Conservation (phyloP, 495 filamentous ascomycete genomes). For the Aspergillus indologenus region DNA sequence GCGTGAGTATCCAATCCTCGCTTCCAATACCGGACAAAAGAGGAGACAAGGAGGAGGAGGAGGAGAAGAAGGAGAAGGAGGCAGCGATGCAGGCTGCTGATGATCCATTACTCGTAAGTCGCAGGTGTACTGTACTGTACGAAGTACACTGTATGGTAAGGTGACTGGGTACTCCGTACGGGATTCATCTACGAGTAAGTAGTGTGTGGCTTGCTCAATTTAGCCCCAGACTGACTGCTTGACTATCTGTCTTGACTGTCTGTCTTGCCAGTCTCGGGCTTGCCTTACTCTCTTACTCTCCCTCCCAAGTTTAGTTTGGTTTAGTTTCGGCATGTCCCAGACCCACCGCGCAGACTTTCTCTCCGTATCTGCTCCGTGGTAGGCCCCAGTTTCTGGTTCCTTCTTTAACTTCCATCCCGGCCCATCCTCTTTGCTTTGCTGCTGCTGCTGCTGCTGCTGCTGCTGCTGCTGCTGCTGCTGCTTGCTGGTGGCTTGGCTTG, state of each 20-base stretch:
- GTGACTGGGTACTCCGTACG: background rate
- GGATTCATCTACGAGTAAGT: background rate
- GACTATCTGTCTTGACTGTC: too few relatives aligned
- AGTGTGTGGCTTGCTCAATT: background rate
- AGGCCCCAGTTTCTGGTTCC: slow-evolving; percentile 9
- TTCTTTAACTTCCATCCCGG: slow-evolving; percentile 3
- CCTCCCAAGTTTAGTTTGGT: slow-evolving; percentile 8
- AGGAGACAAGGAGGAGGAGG: background rate
- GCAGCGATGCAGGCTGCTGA: background rate
- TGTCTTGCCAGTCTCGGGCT: slow-evolving; percentile 15
- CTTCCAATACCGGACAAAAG: too few relatives aligned
- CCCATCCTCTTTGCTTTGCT: slow-evolving; percentile 7
- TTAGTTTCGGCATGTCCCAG: slow-evolving; percentile 24
- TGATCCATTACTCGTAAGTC: background rate
- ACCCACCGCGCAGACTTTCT: too few relatives aligned
- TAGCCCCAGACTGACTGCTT: slow-evolving; percentile 4
- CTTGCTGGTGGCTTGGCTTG: background rate
- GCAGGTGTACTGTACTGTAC: background rate
- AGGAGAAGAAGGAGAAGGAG: background rate
- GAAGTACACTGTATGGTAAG: background rate
- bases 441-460: slow-evolving; percentile 5
- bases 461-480: slow-evolving; percentile 3
- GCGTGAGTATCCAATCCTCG: background rate
- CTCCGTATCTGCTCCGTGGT: background rate
- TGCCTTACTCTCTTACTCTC: slow-evolving; percentile 14